phyloP scores from a whole-genome alignment of 345 rosid genomes.

The Euclidium syriacum region DNA sequence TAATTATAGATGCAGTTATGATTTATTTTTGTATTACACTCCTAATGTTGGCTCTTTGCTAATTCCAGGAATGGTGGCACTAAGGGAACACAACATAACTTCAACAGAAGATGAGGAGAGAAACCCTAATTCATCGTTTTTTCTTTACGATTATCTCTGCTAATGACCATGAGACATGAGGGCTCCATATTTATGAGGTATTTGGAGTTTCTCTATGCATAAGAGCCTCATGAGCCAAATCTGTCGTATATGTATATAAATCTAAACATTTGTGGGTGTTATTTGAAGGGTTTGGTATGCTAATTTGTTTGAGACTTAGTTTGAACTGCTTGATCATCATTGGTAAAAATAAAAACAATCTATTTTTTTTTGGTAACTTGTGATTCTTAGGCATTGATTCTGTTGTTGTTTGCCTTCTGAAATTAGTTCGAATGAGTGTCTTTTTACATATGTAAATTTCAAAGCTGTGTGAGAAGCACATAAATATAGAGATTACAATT shows the following conservation, averaged over 20 bases:
- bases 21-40: neutral
- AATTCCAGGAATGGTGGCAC: conserved; percentile 16
- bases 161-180: conserved; percentile 11
- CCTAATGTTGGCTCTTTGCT: neutral
- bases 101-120: conserved; percentile 20
- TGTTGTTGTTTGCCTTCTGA: too few species aligned
- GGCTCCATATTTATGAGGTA: conserved; percentile 13
- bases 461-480: too few species aligned
- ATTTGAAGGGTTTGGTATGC: neutral
- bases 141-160: conserved; percentile 23
- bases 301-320: conserved; percentile 9
- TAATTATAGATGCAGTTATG: neutral
- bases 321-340: conserved; percentile 3
- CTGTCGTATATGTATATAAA: neutral
- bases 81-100: conserved; percentile 18
- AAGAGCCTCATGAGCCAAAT: neutral
- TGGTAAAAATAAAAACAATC: neutral
- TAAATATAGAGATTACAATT: too few species aligned
- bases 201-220: conserved; percentile 9
- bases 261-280: conserved; percentile 8
- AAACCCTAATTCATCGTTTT: conserved; percentile 22
- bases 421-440: too few species aligned
- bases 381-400: neutral
- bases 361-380: neutral
- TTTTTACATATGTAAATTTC: too few species aligned